Percentiles rank a stretch among this genome's conserved stretches.
phyloP scores from a whole-genome alignment of 345 rosid genomes.

The Physaria fendleri region DNA sequence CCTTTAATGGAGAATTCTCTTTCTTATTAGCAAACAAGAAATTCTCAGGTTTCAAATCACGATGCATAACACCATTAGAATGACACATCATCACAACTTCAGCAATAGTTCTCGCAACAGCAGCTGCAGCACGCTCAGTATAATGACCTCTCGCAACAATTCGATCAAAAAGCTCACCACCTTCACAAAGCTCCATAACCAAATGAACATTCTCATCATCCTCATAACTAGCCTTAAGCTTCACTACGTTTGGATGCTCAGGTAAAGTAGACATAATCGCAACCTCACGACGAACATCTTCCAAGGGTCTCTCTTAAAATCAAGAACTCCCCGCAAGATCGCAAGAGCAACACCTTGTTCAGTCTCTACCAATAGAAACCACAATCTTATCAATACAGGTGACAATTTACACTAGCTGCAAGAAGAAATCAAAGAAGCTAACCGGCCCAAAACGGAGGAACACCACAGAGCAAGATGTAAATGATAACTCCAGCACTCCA shows the following conservation, averaged over 20 bases:
- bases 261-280: neutral
- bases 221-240: constrained; percentile 87
- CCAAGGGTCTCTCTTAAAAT: constrained; percentile 94
- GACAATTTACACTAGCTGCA: neutral
- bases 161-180: constrained; percentile 93
- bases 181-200: constrained; percentile 96
- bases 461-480: constrained; percentile 81
- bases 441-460: constrained; percentile 98
- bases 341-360: constrained; percentile 99
- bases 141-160: constrained; percentile 96
- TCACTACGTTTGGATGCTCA: too few relatives aligned
- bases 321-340: constrained; percentile 74
- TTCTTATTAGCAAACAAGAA: constrained; percentile 87
- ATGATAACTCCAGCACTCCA: constrained; percentile 97
- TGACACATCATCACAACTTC: constrained; percentile 97
- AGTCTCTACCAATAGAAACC: constrained; percentile 48
- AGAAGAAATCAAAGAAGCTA: constrained; percentile 7
- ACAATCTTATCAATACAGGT: neutral
- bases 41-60: constrained; percentile 96
- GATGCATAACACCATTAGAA: constrained; percentile 81
- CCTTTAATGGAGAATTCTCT: constrained; percentile 74
- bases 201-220: constrained; percentile 82
- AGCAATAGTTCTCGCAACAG: constrained; percentile 63
- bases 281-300: neutral
- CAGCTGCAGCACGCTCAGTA: constrained; percentile 88